A percentile compares a stretch with the other conserved stretches of the same genome.
phyloP scores from a whole-genome alignment of 208 protist species.

The Leishmania aethiopica region DNA sequence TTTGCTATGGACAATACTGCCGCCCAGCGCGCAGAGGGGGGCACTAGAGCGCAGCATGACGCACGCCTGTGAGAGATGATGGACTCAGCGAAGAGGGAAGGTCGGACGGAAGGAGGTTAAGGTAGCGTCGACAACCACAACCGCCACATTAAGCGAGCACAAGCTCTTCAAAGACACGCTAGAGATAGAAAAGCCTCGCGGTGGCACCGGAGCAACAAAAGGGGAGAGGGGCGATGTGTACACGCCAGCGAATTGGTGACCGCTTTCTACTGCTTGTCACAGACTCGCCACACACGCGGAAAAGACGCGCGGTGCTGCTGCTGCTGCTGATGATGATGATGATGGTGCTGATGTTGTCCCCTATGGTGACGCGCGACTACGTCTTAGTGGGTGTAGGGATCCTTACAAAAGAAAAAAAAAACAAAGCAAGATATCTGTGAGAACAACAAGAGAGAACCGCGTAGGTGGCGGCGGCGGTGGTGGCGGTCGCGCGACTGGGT shows the following conservation, averaged over 20 bases:
- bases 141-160: not conserved
- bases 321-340: not conserved
- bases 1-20: slow-evolving; percentile 58
- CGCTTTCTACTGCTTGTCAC: not conserved
- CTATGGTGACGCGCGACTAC: not conserved
- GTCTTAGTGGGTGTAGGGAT: not conserved
- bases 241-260: not conserved
- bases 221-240: not conserved
- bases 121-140: not conserved
- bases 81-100: not conserved
- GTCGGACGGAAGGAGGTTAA: not conserved
- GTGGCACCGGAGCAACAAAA: not conserved
- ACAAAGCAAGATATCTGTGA: not conserved
- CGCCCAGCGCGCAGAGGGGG: slow-evolving; percentile 23
- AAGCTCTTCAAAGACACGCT: not conserved
- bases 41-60: slow-evolving; percentile 26
- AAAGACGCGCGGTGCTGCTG: not conserved
- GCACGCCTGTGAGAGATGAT: not conserved
- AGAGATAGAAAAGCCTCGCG: not conserved
- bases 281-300: not conserved
- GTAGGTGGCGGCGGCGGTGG: not conserved
- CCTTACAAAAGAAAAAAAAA: not conserved
- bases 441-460: not conserved
- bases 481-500: not conserved
- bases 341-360: not conserved